phyloP scores from a whole-genome alignment of 257 asterid genomes.

The Henckelia pumila region DNA sequence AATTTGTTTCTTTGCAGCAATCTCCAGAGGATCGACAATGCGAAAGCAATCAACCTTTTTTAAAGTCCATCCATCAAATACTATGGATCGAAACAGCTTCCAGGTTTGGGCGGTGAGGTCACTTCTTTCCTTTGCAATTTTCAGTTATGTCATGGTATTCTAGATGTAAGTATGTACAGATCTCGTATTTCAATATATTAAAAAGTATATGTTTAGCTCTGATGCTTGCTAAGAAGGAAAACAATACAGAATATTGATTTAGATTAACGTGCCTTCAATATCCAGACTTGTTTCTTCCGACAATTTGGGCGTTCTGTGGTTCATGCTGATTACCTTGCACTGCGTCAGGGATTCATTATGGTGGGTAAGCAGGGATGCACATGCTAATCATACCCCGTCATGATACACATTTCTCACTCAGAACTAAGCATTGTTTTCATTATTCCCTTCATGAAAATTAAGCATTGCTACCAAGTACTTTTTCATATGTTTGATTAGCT shows the following conservation, averaged over 20 bases:
- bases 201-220: not conserved
- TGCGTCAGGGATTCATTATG: slow-evolving; percentile 91
- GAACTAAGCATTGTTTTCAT: not conserved
- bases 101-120: slow-evolving; percentile 54
- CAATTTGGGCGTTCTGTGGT: slow-evolving; percentile 94
- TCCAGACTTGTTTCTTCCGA: slow-evolving; percentile 90
- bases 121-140: not conserved
- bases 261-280: slow-evolving; percentile 22
- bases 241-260: slow-evolving; percentile 15
- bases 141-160: no score
- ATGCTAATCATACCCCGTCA: not conserved
- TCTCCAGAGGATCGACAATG: slow-evolving; percentile 50
- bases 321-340: slow-evolving; percentile 92
- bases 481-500: no score
- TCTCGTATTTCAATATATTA: no score
- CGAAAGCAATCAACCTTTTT: slow-evolving; percentile 60
- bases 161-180: no score
- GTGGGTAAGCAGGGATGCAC: slow-evolving; percentile 39
- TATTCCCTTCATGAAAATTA: not conserved
- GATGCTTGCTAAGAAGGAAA: slow-evolving; percentile 11
- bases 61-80: slow-evolving; percentile 52
- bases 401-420: not conserved
- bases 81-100: slow-evolving; percentile 39
- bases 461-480: not conserved
- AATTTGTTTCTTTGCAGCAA: slow-evolving; percentile 31